phyloP scores from a whole-genome alignment of 805 yeast genomes.

The Kuraishia capsulata region DNA sequence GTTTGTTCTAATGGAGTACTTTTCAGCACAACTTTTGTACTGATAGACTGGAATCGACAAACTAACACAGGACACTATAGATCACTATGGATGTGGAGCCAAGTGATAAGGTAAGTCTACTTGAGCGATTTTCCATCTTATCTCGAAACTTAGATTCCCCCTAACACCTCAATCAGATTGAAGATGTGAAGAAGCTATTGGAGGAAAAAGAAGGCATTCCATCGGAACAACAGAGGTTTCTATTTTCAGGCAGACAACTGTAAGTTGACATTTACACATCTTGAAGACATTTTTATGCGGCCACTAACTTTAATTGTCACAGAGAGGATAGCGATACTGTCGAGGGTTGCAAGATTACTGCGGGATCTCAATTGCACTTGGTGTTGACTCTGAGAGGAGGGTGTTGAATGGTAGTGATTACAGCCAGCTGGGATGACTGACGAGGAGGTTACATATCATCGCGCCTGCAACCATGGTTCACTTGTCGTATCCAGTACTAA shows the following conservation, averaged over 20 bases:
- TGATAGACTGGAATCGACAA: slow-evolving; percentile 2
- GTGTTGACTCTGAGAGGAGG: slow-evolving; percentile 95
- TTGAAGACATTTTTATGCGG: too few relatives aligned
- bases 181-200: slow-evolving; percentile 75
- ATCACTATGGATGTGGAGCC: slow-evolving; percentile 71
- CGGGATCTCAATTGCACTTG: slow-evolving; percentile 83
- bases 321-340: slow-evolving; percentile 73
- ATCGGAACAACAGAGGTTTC: slow-evolving; percentile 88
- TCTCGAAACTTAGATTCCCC: not conserved
- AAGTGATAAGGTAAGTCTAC: slow-evolving; percentile 47
- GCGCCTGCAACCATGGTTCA: too few relatives aligned
- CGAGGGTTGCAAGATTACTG: slow-evolving; percentile 61
- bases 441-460: too few relatives aligned
- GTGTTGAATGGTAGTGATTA: too few relatives aligned
- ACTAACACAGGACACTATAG: slow-evolving; percentile 18
- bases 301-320: not conserved
- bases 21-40: too few relatives aligned
- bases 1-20: slow-evolving; percentile 12
- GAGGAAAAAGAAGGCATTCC: slow-evolving; percentile 98
- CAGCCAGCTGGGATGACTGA: too few relatives aligned
- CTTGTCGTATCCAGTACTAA: too few relatives aligned
- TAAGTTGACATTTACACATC: too few relatives aligned
- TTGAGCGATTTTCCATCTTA: too few relatives aligned
- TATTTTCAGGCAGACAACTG: slow-evolving; percentile 87
- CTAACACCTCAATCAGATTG: slow-evolving; percentile 17